Conservation (phyloP, 2,329 filamentous ascomycete species). For the Mycosphaerella arachidis region DNA sequence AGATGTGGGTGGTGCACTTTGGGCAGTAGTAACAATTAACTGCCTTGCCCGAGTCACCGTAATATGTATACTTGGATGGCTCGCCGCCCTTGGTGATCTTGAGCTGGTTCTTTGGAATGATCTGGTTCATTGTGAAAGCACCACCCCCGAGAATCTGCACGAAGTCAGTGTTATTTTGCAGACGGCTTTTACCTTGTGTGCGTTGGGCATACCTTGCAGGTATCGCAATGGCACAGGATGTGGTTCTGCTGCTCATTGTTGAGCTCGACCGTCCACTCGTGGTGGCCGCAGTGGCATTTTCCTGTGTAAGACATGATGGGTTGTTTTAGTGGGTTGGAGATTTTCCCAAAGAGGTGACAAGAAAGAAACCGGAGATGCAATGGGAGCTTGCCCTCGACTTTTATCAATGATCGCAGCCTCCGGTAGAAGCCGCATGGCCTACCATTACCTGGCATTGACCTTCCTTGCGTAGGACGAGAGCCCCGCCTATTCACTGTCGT, state of each 20-base stretch:
- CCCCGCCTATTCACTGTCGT: background rate
- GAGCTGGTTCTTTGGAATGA: slow-evolving; percentile 47
- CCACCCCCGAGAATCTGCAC: slow-evolving; percentile 42
- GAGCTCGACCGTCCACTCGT: slow-evolving; percentile 49
- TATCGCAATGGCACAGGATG: slow-evolving; percentile 46
- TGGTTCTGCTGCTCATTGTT: slow-evolving; percentile 43
- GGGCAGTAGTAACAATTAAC: slow-evolving; percentile 57
- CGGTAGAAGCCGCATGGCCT: background rate
- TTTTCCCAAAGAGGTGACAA: too few species aligned
- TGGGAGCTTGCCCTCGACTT: too few species aligned
- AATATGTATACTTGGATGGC: slow-evolving; percentile 51
- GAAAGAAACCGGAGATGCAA: too few species aligned
- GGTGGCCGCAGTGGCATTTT: slow-evolving; percentile 54
- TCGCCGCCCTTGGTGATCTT: slow-evolving; percentile 50
- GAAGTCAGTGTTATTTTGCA: background rate
- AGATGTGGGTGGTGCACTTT: slow-evolving; percentile 53
- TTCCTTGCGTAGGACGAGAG: background rate
- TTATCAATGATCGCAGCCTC: too few species aligned
- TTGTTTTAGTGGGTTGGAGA: too few species aligned
- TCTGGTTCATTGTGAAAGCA: slow-evolving; percentile 52
- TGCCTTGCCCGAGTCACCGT: slow-evolving; percentile 50
- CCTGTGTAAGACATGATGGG: slow-evolving; percentile 46
- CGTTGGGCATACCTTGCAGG: slow-evolving; percentile 43
- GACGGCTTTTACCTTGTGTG: background rate
- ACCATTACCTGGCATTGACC: background rate